A percentile compares a stretch with the other conserved stretches of the same genome.
Evolutionary conservation across 176 grass and related monocot genomes (phyloP).

Genomic region (Zea luxurians): DNA sequence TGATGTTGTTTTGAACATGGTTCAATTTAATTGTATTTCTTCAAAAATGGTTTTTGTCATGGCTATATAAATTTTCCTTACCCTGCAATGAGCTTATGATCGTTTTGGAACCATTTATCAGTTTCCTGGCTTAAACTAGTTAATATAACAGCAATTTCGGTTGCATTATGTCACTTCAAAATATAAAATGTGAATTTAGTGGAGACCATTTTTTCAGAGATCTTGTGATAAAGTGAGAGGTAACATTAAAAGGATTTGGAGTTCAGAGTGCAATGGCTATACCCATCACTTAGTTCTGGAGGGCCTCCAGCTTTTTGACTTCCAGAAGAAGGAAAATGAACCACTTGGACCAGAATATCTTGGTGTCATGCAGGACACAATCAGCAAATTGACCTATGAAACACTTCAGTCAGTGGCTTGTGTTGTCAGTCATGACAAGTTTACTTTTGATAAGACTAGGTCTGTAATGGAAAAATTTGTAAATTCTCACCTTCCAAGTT

Average conservation of each 20-base stretch:
- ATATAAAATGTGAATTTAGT: not conserved
- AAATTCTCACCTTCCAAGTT: constrained; percentile 39
- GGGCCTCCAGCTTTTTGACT: constrained; percentile 28
- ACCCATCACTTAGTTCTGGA: constrained; percentile 38
- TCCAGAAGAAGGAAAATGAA: constrained; percentile 13
- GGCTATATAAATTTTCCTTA: not conserved
- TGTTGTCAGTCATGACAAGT: not conserved
- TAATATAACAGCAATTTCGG: not conserved
- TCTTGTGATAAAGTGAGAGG: constrained; percentile 33
- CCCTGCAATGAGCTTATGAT: not conserved
- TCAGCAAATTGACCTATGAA: constrained; percentile 40
- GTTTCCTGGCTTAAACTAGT: not conserved
- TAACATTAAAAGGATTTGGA: constrained; percentile 7
- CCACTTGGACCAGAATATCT: constrained; percentile 22
- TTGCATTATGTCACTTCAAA: not conserved
- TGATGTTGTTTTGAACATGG: not conserved
- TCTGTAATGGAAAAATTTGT: constrained; percentile 33
- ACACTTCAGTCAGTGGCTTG: constrained; percentile 38
- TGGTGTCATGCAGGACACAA: constrained; percentile 16
- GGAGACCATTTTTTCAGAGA: constrained; percentile 16
- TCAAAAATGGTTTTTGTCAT: not conserved
- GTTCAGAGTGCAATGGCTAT: not conserved
- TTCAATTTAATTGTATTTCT: constrained; percentile 12
- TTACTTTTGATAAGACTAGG: constrained; percentile 20
- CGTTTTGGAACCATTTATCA: not conserved